Evolutionary conservation across 2,329 filamentous ascomycete genomes (phyloP).

Genomic region (Xylaria sp.): DNA sequence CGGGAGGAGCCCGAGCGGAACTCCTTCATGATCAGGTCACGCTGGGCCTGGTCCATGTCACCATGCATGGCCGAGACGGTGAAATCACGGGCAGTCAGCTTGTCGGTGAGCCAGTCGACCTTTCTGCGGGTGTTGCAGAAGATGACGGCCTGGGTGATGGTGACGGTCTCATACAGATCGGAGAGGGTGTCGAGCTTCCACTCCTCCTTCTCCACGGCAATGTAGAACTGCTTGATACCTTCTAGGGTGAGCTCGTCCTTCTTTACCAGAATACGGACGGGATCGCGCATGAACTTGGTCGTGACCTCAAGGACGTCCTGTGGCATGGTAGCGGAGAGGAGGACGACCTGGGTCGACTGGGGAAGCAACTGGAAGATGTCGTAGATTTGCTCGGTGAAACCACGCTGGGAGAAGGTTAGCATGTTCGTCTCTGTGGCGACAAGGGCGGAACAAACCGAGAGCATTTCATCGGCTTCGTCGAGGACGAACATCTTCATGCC

Average conservation of each 20-base stretch:
- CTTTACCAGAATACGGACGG: conserved; percentile 98
- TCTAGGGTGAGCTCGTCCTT: conserved; percentile 99
- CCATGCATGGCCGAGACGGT: conserved; percentile 99
- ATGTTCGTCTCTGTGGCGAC: neutral
- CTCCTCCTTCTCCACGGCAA: conserved; percentile 99
- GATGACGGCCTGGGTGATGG: conserved; percentile 99
- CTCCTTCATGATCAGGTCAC: conserved; percentile 99
- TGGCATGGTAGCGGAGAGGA: conserved; percentile 97
- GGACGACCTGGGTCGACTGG: conserved; percentile 97
- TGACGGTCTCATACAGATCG: conserved; percentile 98
- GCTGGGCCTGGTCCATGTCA: conserved; percentile 98
- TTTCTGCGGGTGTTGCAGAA: conserved; percentile 99
- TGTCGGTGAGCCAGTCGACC: conserved; percentile 99
- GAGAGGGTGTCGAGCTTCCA: conserved; percentile 99
- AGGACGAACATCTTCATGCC: conserved; percentile 99
- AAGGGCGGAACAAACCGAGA: conserved; percentile 73
- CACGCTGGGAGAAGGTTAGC: conserved; percentile 69
- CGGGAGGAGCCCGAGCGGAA: conserved; percentile 98
- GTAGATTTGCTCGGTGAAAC: conserved; percentile 99
- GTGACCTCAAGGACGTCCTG: conserved; percentile 99
- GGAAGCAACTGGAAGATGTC: conserved; percentile 99
- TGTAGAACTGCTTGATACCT: conserved; percentile 99
- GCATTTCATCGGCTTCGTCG: conserved; percentile 99
- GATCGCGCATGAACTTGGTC: conserved; percentile 99
- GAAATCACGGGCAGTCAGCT: conserved; percentile 98